Evolutionary conservation across 2,329 filamentous ascomycete genomes (phyloP).

Genomic region (Colletotrichum falcatum): DNA sequence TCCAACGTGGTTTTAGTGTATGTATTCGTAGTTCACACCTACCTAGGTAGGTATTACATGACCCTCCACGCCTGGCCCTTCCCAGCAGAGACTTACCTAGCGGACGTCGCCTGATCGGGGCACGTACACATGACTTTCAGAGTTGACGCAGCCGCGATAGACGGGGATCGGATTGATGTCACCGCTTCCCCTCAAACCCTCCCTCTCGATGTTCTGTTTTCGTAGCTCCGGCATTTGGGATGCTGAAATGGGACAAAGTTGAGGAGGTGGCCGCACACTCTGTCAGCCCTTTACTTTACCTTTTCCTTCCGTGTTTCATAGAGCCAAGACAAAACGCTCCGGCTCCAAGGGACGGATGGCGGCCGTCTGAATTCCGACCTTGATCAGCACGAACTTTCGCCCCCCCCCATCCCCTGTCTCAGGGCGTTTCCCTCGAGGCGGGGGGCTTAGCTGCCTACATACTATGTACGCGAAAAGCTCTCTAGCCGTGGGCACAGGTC

Average conservation of each 20-base stretch:
- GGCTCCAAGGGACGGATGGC: conserved; percentile 24
- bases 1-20: neutral
- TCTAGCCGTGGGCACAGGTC: too few species aligned
- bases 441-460: conserved; percentile 14
- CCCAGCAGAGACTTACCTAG: neutral
- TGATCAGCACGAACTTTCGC: conserved; percentile 20
- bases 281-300: conserved; percentile 17
- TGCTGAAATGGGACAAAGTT: neutral
- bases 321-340: conserved; percentile 39
- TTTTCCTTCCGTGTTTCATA: conserved; percentile 31
- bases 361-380: conserved; percentile 20
- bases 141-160: conserved; percentile 21
- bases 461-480: too few species aligned
- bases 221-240: neutral
- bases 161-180: conserved; percentile 14
- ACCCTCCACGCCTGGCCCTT: neutral
- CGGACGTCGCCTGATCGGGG: neutral
- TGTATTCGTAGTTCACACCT: too few species aligned
- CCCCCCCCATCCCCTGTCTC: conserved; percentile 29
- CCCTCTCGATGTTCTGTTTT: neutral
- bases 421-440: conserved; percentile 7
- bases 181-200: conserved; percentile 15
- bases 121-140: neutral
- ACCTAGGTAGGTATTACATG: neutral
- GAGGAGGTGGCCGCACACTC: neutral